These are phyloP conservation scores for Ophiostoma sp. DNA, from an alignment of 2,329 filamentous ascomycete genomes.

Conservation along the genomic window DNA sequence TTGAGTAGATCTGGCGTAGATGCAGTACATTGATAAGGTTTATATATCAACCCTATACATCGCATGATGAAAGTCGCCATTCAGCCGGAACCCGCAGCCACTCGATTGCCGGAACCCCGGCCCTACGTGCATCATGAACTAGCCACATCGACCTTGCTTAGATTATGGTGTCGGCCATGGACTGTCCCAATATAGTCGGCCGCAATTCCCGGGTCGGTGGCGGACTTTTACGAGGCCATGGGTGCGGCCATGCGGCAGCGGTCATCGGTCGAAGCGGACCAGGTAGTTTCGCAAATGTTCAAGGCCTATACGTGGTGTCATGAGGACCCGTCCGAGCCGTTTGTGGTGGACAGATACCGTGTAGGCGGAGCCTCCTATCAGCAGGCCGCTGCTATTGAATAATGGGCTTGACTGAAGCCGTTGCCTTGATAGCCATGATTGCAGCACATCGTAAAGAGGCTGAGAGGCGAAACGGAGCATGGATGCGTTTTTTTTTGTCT, in stretches of 20 bases:
- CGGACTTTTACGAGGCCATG: constrained; percentile 33
- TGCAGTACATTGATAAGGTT: not conserved
- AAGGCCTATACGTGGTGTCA: constrained; percentile 33
- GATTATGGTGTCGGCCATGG: not conserved
- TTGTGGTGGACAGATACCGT: constrained; percentile 36
- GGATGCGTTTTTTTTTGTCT: not conserved
- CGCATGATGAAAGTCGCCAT: not conserved
- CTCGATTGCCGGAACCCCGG: not conserved
- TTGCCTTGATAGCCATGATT: not conserved
- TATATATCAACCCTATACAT: not conserved
- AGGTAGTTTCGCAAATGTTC: not conserved
- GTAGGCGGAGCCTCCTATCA: constrained; percentile 33
- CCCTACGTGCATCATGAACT: not conserved
- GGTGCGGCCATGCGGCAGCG: constrained; percentile 33
- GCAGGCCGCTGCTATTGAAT: constrained; percentile 34
- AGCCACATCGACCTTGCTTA: not conserved
- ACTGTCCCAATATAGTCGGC: not conserved
- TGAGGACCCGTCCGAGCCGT: constrained; percentile 36
- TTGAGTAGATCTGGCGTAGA: not conserved
- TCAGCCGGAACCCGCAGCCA: not conserved
- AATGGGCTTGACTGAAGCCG: constrained; percentile 32
- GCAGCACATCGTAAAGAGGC: not conserved
- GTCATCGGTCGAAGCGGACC: not conserved
- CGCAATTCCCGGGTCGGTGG: constrained; percentile 7
- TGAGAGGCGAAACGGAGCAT: constrained; percentile 5